These are phyloP conservation scores for Hymenoscyphus salicellus DNA, from an alignment of 2,329 filamentous ascomycete genomes.

Conservation along the genomic window DNA sequence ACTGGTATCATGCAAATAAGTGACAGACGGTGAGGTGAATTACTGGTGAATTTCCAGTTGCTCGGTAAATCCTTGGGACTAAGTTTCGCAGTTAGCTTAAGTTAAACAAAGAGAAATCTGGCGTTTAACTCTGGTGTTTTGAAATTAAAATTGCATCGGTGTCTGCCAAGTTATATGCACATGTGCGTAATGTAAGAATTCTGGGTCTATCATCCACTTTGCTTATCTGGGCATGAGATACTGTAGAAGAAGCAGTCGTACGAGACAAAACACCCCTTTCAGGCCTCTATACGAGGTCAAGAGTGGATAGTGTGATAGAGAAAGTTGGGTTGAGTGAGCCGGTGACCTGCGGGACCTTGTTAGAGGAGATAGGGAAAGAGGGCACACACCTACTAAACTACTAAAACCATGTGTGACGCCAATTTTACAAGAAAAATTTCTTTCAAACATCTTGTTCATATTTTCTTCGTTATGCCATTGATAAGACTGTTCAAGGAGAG, in stretches of 20 bases:
- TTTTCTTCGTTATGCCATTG: neutral
- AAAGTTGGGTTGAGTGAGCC: neutral
- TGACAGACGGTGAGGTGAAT: too few species aligned
- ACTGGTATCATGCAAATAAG: too few species aligned
- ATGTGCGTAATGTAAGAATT: too few species aligned
- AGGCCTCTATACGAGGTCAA: neutral
- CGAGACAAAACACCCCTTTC: neutral
- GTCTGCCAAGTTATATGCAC: neutral
- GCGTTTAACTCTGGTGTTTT: too few species aligned
- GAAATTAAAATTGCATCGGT: too few species aligned
- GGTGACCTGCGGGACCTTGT: neutral
- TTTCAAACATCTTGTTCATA: neutral
- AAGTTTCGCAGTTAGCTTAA: too few species aligned
- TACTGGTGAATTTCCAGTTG: too few species aligned
- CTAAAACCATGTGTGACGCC: neutral
- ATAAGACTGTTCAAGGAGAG: neutral
- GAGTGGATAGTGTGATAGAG: neutral
- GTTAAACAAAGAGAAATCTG: too few species aligned
- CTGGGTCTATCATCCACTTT: neutral
- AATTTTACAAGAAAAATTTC: neutral
- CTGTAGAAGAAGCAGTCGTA: neutral
- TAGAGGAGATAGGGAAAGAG: neutral
- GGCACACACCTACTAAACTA: neutral
- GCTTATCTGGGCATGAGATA: neutral
- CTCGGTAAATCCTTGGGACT: too few species aligned